These are phyloP conservation scores for Leersia perrieri DNA, from an alignment of 176 grass and related monocot genomes.

Conservation along the genomic window DNA sequence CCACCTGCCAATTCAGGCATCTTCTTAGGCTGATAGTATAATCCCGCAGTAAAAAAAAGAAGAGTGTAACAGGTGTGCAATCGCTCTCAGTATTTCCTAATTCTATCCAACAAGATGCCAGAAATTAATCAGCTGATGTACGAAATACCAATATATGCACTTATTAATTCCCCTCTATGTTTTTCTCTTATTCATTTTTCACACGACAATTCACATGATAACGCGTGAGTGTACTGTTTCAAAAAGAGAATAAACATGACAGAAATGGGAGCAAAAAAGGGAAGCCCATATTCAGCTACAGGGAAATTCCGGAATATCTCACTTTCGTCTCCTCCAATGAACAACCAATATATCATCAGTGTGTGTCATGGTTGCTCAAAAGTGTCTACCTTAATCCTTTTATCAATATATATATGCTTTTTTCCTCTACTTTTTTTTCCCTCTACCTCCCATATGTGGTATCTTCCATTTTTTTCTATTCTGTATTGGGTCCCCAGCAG, in stretches of 20 bases:
- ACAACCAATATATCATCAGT: background rate
- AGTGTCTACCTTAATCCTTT: too few species aligned
- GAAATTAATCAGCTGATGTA: background rate
- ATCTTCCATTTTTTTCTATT: background rate
- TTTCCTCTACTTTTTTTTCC: too few species aligned
- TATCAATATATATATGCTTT: too few species aligned
- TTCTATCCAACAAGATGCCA: background rate
- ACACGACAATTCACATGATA: background rate
- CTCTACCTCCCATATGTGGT: background rate
- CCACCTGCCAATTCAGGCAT: constrained; percentile 19
- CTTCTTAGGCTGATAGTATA: background rate
- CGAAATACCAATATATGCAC: background rate
- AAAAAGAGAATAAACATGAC: background rate
- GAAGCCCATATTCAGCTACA: background rate
- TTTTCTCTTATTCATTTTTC: background rate
- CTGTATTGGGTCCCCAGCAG: background rate
- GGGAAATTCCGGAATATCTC: background rate
- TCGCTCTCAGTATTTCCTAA: too few species aligned
- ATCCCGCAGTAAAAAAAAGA: background rate
- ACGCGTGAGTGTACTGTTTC: background rate
- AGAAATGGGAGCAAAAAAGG: background rate
- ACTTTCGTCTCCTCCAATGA: background rate
- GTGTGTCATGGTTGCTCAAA: too few species aligned
- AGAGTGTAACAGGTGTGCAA: too few species aligned
- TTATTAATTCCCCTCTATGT: background rate